phyloP scores from a whole-genome alignment of 2,329 filamentous ascomycete species.

The Fusarium anguioides region DNA sequence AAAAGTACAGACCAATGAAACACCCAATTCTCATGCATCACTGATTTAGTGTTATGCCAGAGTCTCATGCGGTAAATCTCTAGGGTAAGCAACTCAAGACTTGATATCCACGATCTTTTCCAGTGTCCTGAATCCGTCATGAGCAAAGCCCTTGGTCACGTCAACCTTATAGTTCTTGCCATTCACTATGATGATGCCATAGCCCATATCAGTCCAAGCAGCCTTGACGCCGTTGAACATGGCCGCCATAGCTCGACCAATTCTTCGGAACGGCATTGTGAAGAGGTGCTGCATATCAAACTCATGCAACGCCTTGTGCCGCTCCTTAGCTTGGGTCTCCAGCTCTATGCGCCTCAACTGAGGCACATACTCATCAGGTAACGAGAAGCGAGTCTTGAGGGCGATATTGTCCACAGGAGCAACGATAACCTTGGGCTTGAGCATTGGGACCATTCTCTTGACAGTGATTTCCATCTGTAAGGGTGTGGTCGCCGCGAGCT shows the following conservation, averaged over 20 bases:
- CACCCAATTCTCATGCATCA: neutral
- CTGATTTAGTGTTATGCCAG: neutral
- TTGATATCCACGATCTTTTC: conserved; percentile 62
- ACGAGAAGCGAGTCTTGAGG: conserved; percentile 53
- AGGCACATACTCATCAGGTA: conserved; percentile 53
- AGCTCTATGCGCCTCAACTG: conserved; percentile 48
- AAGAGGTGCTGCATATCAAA: conserved; percentile 67
- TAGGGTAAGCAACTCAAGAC: conserved; percentile 15
- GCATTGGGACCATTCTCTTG: conserved; percentile 61
- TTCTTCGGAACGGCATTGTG: conserved; percentile 67
- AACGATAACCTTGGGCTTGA: conserved; percentile 57
- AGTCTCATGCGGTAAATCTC: neutral
- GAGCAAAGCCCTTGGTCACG: conserved; percentile 65
- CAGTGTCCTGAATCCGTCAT: conserved; percentile 68
- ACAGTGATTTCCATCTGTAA: conserved; percentile 65
- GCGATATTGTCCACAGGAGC: conserved; percentile 50
- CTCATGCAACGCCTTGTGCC: conserved; percentile 55
- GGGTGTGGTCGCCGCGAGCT: conserved; percentile 21
- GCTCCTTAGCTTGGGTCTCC: conserved; percentile 52
- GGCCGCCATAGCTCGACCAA: conserved; percentile 54
- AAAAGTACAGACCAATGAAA: conserved; percentile 36
- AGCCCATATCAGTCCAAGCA: conserved; percentile 67
- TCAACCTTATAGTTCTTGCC: conserved; percentile 67
- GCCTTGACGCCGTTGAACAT: conserved; percentile 60
- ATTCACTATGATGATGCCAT: conserved; percentile 61